A percentile compares a stretch with the other conserved stretches of the same genome.
phyloP scores from a whole-genome alignment of 2,329 filamentous ascomycete genomes.

The Fusarium devonianum region DNA sequence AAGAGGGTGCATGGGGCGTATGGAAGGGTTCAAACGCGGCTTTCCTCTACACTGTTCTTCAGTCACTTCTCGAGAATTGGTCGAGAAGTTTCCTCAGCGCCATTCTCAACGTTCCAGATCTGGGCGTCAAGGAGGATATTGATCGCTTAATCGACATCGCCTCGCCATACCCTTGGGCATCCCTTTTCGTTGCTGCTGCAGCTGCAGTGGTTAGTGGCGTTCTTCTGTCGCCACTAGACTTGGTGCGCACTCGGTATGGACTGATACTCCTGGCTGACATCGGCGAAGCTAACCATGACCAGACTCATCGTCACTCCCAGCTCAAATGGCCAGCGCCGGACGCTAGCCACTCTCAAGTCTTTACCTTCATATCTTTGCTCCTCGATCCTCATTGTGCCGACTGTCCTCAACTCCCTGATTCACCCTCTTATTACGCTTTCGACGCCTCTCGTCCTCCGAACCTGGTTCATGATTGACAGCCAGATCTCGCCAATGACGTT shows the following conservation, averaged over 20 bases:
- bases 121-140: slow-evolving; percentile 76
- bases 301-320: slow-evolving; percentile 85
- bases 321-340: slow-evolving; percentile 76
- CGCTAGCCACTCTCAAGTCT: slow-evolving; percentile 77
- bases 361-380: slow-evolving; percentile 81
- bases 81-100: slow-evolving; percentile 89
- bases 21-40: slow-evolving; percentile 95
- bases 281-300: slow-evolving; percentile 40
- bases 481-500: slow-evolving; percentile 82
- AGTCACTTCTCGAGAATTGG: slow-evolving; percentile 90
- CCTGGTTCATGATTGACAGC: slow-evolving; percentile 84
- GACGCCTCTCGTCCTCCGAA: slow-evolving; percentile 83
- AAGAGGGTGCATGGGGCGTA: slow-evolving; percentile 87
- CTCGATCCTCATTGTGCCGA: slow-evolving; percentile 77
- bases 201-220: slow-evolving; percentile 77
- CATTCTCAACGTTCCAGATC: slow-evolving; percentile 86
- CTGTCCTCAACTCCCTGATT: slow-evolving; percentile 82
- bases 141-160: slow-evolving; percentile 77
- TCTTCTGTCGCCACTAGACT: slow-evolving; percentile 84
- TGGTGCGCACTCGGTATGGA: slow-evolving; percentile 75
- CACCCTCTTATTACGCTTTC: slow-evolving; percentile 84
- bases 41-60: slow-evolving; percentile 87
- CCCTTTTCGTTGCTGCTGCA: slow-evolving; percentile 73
- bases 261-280: neutral
- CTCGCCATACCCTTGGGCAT: slow-evolving; percentile 82